Base-by-base conservation (phyloP, 2,329 filamentous ascomycete genomes). In the Xylaria sp. region DNA sequence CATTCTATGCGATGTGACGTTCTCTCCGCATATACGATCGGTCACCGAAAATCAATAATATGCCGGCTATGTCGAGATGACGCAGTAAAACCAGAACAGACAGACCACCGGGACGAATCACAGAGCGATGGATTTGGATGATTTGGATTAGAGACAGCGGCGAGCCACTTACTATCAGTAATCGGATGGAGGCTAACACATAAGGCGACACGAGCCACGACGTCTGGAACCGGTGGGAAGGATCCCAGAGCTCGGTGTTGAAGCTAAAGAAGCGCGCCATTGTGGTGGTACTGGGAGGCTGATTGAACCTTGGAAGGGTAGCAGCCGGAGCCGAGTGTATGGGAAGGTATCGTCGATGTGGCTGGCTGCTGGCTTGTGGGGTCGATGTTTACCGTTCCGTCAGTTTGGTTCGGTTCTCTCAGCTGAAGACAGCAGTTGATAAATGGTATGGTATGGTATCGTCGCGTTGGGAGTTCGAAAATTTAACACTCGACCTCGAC, bases 141-240 rank as follows among this genome's bases (percentile, higher is more conserved):
- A n/a, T n/a, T n/a, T n/a, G n/a, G n/a, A n/a, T 21, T 21, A 19
- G 15, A n/a, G 7, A 21, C 33, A 19, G 11, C 21, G 19, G 7
- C 8, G 21, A 51, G 38, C 23, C 3, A 82, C 81, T 70, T 76
- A 84, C 80, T 72, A 88, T 80, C 42, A 80, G 62, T 51, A 84
- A 83, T 65, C 89, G 87, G 53, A 84, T 73, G 55, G 74, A 77
- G 68, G 87, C 88, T 50, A 94, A 82, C 1, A 83, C 70, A 70
- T 83, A 83, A 0, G 92, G 90, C 23, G 87, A 77, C n/a, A 96
- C 77, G 8, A 94, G 76, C 91, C 92, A 96, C 14, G 92, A 96
- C 15, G 92, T 95, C 75, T 88, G 86, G 78, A 91, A 93, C 61
- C 89, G 86, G 76, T 89, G 83, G 43, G 84, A 80, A 6, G 83